phyloP scores from a whole-genome alignment of 805 yeast species.

The Wickerhamomyces tratensis region DNA sequence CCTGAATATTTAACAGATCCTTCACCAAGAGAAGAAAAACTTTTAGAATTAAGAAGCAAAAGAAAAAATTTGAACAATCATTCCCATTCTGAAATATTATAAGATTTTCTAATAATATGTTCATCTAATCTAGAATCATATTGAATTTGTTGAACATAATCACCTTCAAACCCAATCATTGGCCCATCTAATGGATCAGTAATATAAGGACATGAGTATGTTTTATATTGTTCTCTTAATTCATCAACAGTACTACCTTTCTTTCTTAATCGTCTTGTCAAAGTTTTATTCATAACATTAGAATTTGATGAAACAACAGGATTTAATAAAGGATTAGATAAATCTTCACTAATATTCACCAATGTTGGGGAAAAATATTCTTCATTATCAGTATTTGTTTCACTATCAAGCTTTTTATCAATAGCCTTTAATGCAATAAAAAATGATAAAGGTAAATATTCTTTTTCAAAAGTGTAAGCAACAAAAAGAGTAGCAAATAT shows the following conservation, averaged over 20 bases:
- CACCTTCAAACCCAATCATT: conserved; percentile 40
- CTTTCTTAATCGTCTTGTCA: conserved; percentile 6
- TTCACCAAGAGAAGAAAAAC: conserved; percentile 1
- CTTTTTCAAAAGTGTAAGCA: conserved; percentile 74
- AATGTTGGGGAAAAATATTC: not conserved
- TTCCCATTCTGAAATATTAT: conserved; percentile 18
- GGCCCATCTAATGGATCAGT: conserved; percentile 76
- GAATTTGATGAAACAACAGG: no score
- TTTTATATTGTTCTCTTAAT: conserved; percentile 25
- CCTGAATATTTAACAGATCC: conserved; percentile 5
- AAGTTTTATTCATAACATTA: not conserved
- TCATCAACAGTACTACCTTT: conserved; percentile 19
- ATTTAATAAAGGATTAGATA: not conserved
- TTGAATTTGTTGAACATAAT: conserved; percentile 15
- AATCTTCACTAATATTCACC: not conserved
- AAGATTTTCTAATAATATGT: conserved; percentile 11
- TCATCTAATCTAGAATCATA: conserved; percentile 13
- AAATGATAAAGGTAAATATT: conserved; percentile 70
- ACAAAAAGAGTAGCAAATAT: conserved; percentile 59
- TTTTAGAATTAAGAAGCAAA: not conserved
- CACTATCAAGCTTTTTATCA: conserved; percentile 1
- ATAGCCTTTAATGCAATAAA: conserved; percentile 86
- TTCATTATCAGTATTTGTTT: not conserved
- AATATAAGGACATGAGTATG: conserved; percentile 71
- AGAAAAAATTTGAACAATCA: conserved; percentile 1